Conservation (phyloP, 164 flowering plant species). For the grape (Vitis vinifera) region DNA sequence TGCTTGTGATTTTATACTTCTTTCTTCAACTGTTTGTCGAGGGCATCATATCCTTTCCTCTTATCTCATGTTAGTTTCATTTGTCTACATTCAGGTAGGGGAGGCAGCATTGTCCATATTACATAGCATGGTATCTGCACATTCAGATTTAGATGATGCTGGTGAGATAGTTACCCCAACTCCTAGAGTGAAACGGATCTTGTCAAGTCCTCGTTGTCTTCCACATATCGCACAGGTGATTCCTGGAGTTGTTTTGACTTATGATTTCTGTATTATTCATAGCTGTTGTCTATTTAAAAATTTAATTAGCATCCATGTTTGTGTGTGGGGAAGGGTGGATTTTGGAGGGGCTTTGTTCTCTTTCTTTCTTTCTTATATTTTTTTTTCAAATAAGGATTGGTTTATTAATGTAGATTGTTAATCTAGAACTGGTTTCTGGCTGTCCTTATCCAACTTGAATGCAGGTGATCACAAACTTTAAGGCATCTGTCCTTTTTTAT, state of each 20-base stretch:
- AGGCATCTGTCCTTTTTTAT: too few relatives aligned
- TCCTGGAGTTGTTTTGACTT: neutral
- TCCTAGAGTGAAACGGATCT: constrained; percentile 91
- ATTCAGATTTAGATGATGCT: constrained; percentile 99
- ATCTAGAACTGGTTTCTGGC: neutral
- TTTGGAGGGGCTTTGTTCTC: too few relatives aligned
- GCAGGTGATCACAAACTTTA: too few relatives aligned
- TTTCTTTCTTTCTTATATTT: too few relatives aligned
- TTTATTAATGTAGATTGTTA: neutral
- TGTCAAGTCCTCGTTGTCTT: constrained; percentile 96
- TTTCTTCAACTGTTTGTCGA: neutral
- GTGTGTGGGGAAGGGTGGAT: too few relatives aligned
- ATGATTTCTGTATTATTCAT: too few relatives aligned
- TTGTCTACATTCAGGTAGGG: constrained; percentile 60
- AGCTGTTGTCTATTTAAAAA: too few relatives aligned
- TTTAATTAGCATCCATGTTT: too few relatives aligned
- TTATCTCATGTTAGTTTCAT: neutral
- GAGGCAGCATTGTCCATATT: constrained; percentile 87
- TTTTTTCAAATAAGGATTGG: neutral
- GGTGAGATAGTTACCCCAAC: constrained; percentile 99
- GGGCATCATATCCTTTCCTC: neutral
- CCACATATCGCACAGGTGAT: constrained; percentile 97
- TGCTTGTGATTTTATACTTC: neutral
- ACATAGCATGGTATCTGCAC: constrained; percentile 97
- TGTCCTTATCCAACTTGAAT: neutral